Base-by-base conservation (phyloP, 2,329 filamentous ascomycete genomes). In the Furcasterigmium sp. region DNA sequence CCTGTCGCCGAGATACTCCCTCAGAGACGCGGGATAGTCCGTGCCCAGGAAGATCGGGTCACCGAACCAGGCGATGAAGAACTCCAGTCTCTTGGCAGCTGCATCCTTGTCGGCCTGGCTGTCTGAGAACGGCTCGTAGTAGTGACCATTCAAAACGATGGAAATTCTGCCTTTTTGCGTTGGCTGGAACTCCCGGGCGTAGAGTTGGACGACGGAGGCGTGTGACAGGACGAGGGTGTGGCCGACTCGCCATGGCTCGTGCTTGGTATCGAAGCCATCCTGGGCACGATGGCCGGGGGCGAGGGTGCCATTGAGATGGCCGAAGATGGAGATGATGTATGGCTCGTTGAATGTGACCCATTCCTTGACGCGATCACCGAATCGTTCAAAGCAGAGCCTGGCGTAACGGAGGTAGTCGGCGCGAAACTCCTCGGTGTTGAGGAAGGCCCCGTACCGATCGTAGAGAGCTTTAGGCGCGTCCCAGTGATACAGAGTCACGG, bases 401-500 rank as follows among this genome's bases (percentile, higher is more conserved):
- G 65, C 62, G 41, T 64, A 68, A 3, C 55, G 45, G 45, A 63
- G 61, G 43, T 67, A 65, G 44, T 67, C 64, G 9, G 50, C 50
- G 10, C 58, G 52, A 1, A 56, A 57, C 39, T 64, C 51, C 2
- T 56, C 51, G 6, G 56, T 56, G 28, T 65, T 51, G 4, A 67
- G 35, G 52, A 56, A 60, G 0, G 61, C 63, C 1, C 63, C 59
- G 6, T 68, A 67, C 0, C 62, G 52, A 19, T 65, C 59, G 26
- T 67, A 55, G 0, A 68, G 54, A 0, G 40, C 55, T n/a, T 64
- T 62, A 0, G 64, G 64, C 0, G 62, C 46, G 46, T 85, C 80
- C 80, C 80, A 84, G 56, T 85, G 82, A 53, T 77, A 83, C 2
- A 85, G 64, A 0, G 82, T 85, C 32, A 82, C 66, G 57, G 82